phyloP scores from a whole-genome alignment of 2,329 filamentous ascomycete species.

The Exophiala sideris region DNA sequence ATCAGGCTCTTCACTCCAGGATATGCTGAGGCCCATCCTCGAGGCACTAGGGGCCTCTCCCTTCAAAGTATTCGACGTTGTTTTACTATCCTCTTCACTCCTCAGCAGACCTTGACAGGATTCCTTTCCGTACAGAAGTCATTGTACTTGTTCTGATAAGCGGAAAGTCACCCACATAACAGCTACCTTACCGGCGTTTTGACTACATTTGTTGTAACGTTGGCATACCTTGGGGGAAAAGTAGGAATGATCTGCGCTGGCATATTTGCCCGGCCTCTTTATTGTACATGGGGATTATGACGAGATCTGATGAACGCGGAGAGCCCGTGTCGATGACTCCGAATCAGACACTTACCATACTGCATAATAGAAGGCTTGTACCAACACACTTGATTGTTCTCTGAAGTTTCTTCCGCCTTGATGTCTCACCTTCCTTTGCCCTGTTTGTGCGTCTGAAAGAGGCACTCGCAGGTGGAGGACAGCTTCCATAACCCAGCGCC shows the following conservation, averaged over 20 bases:
- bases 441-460: background rate
- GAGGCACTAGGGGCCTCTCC: background rate
- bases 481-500: no score
- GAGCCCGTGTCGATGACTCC: background rate
- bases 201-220: background rate
- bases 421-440: no score
- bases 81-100: slow-evolving; percentile 46
- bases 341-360: slow-evolving; percentile 15
- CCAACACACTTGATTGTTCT: slow-evolving; percentile 8
- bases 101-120: slow-evolving; percentile 17
- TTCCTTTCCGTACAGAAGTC: slow-evolving; percentile 1
- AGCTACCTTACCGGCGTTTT: slow-evolving; percentile 5
- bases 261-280: slow-evolving; percentile 2
- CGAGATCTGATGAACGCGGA: slow-evolving; percentile 5
- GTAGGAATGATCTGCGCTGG: slow-evolving; percentile 6
- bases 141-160: background rate
- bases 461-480: background rate
- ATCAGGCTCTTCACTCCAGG: background rate
- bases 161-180: slow-evolving; percentile 2
- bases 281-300: slow-evolving; percentile 9
- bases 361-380: slow-evolving; percentile 26
- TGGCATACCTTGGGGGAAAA: slow-evolving; percentile 10
- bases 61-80: slow-evolving; percentile 20
- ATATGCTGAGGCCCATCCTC: no score
- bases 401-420: background rate